These are phyloP conservation scores for Colletotrichum lentis DNA, from an alignment of 2,329 filamentous ascomycete genomes.

Conservation along the genomic window DNA sequence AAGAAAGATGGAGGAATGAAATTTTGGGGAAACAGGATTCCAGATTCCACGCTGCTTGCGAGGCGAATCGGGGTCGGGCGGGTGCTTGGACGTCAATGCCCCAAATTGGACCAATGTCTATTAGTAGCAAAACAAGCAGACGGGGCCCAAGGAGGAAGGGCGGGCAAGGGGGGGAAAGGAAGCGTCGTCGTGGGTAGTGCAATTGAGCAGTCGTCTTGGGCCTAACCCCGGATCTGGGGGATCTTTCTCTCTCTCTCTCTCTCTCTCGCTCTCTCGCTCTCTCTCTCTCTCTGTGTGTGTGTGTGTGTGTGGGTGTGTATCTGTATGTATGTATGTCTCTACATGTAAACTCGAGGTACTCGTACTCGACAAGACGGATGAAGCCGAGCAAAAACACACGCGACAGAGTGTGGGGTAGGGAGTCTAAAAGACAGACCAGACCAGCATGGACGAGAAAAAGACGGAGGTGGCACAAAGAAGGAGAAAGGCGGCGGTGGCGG, in stretches of 20 bases:
- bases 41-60: slow-evolving; percentile 10
- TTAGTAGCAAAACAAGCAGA: slow-evolving; percentile 1
- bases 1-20: slow-evolving; percentile 19
- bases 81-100: slow-evolving; percentile 11
- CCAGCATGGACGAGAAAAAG: background rate
- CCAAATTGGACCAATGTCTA: background rate
- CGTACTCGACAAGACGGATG: background rate
- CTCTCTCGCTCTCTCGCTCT: no score
- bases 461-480: slow-evolving; percentile 10
- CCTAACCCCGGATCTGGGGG: no score
- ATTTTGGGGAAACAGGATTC: background rate
- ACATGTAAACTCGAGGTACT: background rate
- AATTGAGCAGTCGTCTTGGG: background rate
- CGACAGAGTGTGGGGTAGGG: slow-evolving; percentile 34
- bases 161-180: background rate
- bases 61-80: background rate
- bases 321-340: no score
- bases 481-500: slow-evolving; percentile 7
- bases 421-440: background rate
- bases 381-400: slow-evolving; percentile 18
- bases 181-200: background rate
- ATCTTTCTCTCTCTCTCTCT: no score
- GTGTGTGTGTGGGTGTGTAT: no score
- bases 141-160: background rate
- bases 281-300: no score